Conservation (phyloP, 2,329 filamentous ascomycete genomes). For the Drechslerella stenobrocha region DNA sequence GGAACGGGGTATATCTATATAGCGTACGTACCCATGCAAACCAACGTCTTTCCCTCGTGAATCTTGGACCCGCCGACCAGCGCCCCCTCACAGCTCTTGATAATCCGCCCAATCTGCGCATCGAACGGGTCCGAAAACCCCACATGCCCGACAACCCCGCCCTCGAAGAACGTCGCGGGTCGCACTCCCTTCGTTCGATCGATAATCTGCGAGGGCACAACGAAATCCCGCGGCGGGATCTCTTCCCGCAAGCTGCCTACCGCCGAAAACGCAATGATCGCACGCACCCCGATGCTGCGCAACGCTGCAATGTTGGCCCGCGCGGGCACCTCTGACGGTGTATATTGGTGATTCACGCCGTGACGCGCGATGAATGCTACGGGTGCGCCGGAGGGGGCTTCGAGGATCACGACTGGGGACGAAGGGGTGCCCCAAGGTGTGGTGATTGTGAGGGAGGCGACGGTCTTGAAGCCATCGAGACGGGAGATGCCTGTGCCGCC, state of each 20-base stretch:
- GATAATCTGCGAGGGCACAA: slow-evolving; percentile 93
- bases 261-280: slow-evolving; percentile 90
- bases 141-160: slow-evolving; percentile 88
- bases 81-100: slow-evolving; percentile 66
- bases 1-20: too few species aligned
- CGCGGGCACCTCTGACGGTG: slow-evolving; percentile 90
- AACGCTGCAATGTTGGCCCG: slow-evolving; percentile 99
- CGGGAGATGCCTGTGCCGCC: slow-evolving; percentile 90
- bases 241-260: slow-evolving; percentile 90
- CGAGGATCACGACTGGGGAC: slow-evolving; percentile 79
- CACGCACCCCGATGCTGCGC: slow-evolving; percentile 82
- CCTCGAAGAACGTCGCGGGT: slow-evolving; percentile 96
- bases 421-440: slow-evolving; percentile 89
- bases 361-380: slow-evolving; percentile 95
- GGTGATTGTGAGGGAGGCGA: slow-evolving; percentile 72
- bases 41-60: slow-evolving; percentile 79
- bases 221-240: slow-evolving; percentile 94
- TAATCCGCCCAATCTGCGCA: slow-evolving; percentile 90
- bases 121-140: slow-evolving; percentile 97
- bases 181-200: slow-evolving; percentile 86
- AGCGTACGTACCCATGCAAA: slow-evolving; percentile 84
- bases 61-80: slow-evolving; percentile 83
- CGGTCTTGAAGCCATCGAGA: slow-evolving; percentile 81
- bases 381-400: slow-evolving; percentile 67
- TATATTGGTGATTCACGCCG: slow-evolving; percentile 82